These are phyloP conservation scores for Xylaria nigripes DNA, from an alignment of 495 filamentous ascomycete genomes.

Conservation along the genomic window DNA sequence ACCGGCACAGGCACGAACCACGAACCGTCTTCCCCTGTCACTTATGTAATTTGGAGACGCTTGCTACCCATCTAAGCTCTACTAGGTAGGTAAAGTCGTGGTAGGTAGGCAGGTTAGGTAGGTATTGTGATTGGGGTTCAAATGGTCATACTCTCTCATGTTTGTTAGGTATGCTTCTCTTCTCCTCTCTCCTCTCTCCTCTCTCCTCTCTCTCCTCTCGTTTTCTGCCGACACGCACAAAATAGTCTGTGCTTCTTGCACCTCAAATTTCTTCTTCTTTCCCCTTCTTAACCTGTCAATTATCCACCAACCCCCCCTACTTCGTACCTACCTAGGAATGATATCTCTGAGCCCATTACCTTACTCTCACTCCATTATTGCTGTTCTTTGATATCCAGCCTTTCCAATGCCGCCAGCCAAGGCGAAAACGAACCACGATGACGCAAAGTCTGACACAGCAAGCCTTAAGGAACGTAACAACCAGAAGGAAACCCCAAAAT, in stretches of 20 bases:
- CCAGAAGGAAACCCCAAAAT: slow-evolving; percentile 24
- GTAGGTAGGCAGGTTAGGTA: neutral
- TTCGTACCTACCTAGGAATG: slow-evolving; percentile 13
- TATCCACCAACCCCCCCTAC: neutral
- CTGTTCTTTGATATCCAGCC: slow-evolving; percentile 18
- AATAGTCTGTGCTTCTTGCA: neutral
- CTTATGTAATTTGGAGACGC: slow-evolving; percentile 1
- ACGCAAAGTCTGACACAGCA: slow-evolving; percentile 38
- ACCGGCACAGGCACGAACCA: neutral
- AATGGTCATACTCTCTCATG: neutral
- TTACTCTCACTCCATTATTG: slow-evolving; percentile 4
- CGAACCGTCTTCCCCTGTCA: slow-evolving; percentile 6
- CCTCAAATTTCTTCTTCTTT: neutral
- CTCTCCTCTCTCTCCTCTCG: neutral
- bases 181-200: neutral
- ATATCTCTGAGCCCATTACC: slow-evolving; percentile 8
- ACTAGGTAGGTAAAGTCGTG: neutral
- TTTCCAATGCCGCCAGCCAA: slow-evolving; percentile 25
- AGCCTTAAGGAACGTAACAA: slow-evolving; percentile 39
- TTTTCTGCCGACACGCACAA: neutral
- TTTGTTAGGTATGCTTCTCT: neutral
- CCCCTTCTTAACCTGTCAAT: neutral
- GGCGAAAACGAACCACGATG: slow-evolving; percentile 35
- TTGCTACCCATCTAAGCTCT: neutral
- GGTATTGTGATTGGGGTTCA: slow-evolving; percentile 3